Evolutionary conservation across 148 eudicot genomes (phyloP), one percentile per base, ranked within the genome.

Genomic region (Arbutus unedo): DNA sequence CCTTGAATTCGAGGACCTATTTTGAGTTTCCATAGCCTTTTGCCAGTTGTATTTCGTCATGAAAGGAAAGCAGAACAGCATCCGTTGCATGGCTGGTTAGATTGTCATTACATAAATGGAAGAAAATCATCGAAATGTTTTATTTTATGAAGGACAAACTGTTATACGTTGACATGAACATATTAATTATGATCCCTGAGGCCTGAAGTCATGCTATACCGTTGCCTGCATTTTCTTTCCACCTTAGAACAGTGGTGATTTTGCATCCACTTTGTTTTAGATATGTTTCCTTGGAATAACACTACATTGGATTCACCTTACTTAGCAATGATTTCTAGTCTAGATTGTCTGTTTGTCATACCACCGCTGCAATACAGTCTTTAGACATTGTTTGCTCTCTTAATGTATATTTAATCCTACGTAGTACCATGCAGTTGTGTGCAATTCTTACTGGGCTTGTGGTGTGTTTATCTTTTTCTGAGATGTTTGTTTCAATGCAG

Each of bases 401-500:
- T 53, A 31, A 54, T 16, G 43, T 55, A 66, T 10, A 50, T 67
- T 54, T 38, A 4, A 8, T 67, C 23, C 0, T 67, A 47, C 47
- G 3, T 79, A 19, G 25, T 3, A 68, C 19, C 18, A 47, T n/a
- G n/a, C 47, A 18, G 11, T 41, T 53, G 19, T 38, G 57, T n/a
- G n/a, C 47, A 18, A n/a, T 41, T 53, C 31, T 38, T 70, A 51
- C 44, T 68, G 57, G 25, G 8, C 16, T 23, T 79, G 57, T 51
- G 6, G 16, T 45, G 14, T 80, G 47, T 25, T 59, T 19, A 54
- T 84, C 50, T 68, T 45, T 85, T 82, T 49, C 82, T 55, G 62
- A 75, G 73, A 54, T 74, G 43, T 54, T 62, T 83, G 53, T 75
- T 53, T 78, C 43, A 45, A 53, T 92, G 93, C 98, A 93, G 98